These are phyloP conservation scores for Gastrolobium villosum DNA, from an alignment of 306 rosid species.

Conservation along the genomic window DNA sequence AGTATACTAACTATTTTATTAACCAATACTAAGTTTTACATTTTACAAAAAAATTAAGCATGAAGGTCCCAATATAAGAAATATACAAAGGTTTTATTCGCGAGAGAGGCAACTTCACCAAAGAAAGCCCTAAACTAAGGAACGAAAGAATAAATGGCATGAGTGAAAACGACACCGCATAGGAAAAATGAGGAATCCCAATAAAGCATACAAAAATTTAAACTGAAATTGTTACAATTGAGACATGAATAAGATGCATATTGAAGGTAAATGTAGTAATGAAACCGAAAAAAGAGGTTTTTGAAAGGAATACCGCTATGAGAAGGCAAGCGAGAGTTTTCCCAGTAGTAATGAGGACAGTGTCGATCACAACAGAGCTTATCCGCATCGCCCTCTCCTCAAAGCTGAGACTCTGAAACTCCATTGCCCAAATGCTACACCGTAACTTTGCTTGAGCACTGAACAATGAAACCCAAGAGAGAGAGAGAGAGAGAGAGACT, in stretches of 20 bases:
- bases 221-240: background rate
- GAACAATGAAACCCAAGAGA: background rate
- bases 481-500: constrained; percentile 3
- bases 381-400: constrained; percentile 43
- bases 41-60: background rate
- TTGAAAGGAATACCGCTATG: constrained; percentile 52
- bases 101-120: background rate
- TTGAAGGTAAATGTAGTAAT: background rate
- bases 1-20: constrained; percentile 6
- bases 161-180: background rate
- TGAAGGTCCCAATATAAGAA: background rate
- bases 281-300: background rate
- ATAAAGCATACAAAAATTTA: background rate
- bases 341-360: constrained; percentile 51
- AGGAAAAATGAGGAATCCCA: background rate
- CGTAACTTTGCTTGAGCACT: background rate
- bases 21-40: constrained; percentile 5
- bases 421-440: constrained; percentile 58
- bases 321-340: constrained; percentile 69
- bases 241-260: background rate
- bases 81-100: background rate
- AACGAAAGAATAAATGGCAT: background rate
- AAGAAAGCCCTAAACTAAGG: constrained; percentile 5
- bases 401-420: constrained; percentile 46
- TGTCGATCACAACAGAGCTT: constrained; percentile 52